Evolutionary conservation across 2,329 filamentous ascomycete species (phyloP), one percentile per base, ranked within the genome.

Genomic region (Colletotrichum sp.): DNA sequence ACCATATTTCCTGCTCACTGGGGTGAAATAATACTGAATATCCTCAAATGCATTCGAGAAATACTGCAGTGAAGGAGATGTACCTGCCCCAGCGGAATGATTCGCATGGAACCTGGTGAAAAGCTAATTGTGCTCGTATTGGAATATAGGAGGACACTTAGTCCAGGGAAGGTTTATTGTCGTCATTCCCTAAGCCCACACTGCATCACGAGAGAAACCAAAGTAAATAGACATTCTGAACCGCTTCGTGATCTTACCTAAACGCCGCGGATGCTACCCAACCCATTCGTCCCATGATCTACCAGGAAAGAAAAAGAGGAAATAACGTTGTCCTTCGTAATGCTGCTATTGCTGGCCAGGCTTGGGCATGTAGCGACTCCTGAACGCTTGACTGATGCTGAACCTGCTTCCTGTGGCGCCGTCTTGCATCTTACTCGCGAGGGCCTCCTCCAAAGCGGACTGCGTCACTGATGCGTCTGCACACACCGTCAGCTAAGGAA

Each of bases 381-480:
- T 88, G 67, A 94, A 88, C 34, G 91, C 90, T 79, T 93, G 91
- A 78, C 92, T 92, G 75, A 95, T 93, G 78, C 93, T 94, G 87
- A 95, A 94, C 77, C 92, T 86, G 79, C 89, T 91, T 34, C 87
- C 88, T 76, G 90, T 89, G 8, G 88, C 83, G 38, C 89, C 91
- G 78, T 92, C 89, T 79, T 92, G 89, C 88, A 94, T 93, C 77
- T 93, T 92, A 81, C 92, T 95, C 24, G 94, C 90, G 68, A 96
- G 85, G 9, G 93, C 94, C 81, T 96, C 94, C 82, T 96, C 94
- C 71, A 96, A 85, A 5, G 94, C 94, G 18, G 93, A 95, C 82
- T 96, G 94, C 32, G 94, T 96, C 18, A 96, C 93, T 21, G 94
- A 95, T 21, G 94, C 92, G 87, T 96, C 94, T 94, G 34, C 15